These are phyloP conservation scores for Peltaster fructicola DNA, from an alignment of 2,329 filamentous ascomycete species.

Conservation along the genomic window DNA sequence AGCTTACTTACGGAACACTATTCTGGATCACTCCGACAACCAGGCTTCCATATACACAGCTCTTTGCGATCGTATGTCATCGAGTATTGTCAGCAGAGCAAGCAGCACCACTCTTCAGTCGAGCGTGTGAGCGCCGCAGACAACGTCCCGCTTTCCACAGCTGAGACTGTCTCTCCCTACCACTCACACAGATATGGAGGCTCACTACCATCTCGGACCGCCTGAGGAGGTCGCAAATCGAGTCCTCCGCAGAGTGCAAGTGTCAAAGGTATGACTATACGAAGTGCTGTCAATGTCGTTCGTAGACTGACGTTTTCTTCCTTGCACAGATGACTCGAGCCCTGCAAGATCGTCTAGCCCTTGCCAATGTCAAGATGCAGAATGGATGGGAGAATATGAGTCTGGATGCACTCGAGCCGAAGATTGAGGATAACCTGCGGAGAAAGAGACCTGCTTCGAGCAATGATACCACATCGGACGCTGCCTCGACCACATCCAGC, in stretches of 20 bases:
- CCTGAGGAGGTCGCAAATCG: slow-evolving; percentile 20
- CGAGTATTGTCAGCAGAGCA: too few relatives aligned
- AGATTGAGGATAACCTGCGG: slow-evolving; percentile 61
- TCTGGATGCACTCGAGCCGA: slow-evolving; percentile 70
- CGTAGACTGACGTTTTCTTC: slow-evolving; percentile 4
- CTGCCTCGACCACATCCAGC: slow-evolving; percentile 69
- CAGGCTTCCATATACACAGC: too few relatives aligned
- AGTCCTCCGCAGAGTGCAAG: slow-evolving; percentile 21
- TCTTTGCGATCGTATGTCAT: too few relatives aligned
- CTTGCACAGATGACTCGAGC: slow-evolving; percentile 65
- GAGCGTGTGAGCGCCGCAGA: too few relatives aligned
- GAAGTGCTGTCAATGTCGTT: background rate
- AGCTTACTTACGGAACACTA: too few relatives aligned
- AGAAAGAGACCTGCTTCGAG: slow-evolving; percentile 45
- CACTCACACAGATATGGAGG: slow-evolving; percentile 11
- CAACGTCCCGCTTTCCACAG: too few relatives aligned
- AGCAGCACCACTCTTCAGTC: too few relatives aligned
- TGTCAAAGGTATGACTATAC: slow-evolving; percentile 19
- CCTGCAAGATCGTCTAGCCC: slow-evolving; percentile 80
- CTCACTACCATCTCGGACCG: slow-evolving; percentile 10
- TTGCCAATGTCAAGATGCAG: slow-evolving; percentile 94
- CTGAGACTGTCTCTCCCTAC: too few relatives aligned
- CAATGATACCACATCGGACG: slow-evolving; percentile 68
- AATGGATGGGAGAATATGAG: slow-evolving; percentile 87
- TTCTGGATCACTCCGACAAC: too few relatives aligned